Base-by-base conservation (phyloP, 805 yeast genomes). In the Wickerhamomyces alni region DNA sequence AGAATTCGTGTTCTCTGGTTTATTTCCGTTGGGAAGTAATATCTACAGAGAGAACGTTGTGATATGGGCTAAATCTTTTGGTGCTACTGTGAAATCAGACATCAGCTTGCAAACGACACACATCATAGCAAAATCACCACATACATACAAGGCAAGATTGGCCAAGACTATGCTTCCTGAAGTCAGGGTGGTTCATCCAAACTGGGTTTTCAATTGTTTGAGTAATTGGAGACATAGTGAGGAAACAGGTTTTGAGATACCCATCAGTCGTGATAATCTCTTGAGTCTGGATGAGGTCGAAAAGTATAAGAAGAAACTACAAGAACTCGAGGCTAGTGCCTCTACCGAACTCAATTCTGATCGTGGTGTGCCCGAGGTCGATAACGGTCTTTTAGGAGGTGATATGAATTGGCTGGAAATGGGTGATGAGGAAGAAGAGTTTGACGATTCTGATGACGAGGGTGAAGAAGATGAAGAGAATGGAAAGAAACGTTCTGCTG, bases 21-120 rank as follows among this genome's bases (percentile, higher is more conserved):
- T 91, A n/a, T 72, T 93, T 17, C 97, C 97, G 1, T 57, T 87
- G n/a, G 93, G 93, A 2, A 70, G 80, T 11, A 73, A 77, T 39
- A 63, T 85, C 15, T 80, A 82, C 38, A 64, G 71, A 26, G 93
- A 94, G 4, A 96, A 87, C 56, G 85, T 93, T 33, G 96, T 89
- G 2, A 77, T 82, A 17, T 91, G 98, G 97, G 85, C 91, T 11
- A 74, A 75, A 36, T 86, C 89, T 39, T 91, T 91, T 69, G 99
- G 99, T 1, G 97, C 96, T 0, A 69, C 69, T 2, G 88, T 91
- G 8, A 82, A 82, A 1, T 68, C 79, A 4, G 88, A 86, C 41
- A 80, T 84, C 18, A 69, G 74, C 34, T 75, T 77, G 15, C 66
- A 75, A 1, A 89, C 94, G 3, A 93, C 98, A 0, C 99, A 91